phyloP scores from a whole-genome alignment of 2,329 filamentous ascomycete species.

The Fusarium paranaense region DNA sequence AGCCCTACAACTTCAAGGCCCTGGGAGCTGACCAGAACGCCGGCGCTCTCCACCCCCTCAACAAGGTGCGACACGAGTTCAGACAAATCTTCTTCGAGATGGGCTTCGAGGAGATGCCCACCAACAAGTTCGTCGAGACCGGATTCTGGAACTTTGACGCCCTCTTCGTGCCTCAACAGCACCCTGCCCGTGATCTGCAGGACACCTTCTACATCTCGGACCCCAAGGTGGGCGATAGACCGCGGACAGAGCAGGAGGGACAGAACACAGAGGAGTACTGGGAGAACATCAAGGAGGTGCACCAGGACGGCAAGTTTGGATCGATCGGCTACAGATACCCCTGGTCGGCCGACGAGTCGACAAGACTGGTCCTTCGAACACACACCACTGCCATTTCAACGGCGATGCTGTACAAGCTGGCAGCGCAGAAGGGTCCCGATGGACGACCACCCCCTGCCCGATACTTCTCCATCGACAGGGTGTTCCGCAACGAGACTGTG shows the following conservation, averaged over 20 bases:
- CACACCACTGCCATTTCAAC: conserved; percentile 95
- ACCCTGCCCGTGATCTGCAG: conserved; percentile 95
- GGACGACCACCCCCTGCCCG: conserved; percentile 76
- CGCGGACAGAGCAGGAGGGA: conserved; percentile 66
- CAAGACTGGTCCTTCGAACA: conserved; percentile 89
- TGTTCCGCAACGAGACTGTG: conserved; percentile 97
- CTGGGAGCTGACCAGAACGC: conserved; percentile 71
- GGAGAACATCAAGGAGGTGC: conserved; percentile 87
- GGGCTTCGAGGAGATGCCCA: conserved; percentile 99
- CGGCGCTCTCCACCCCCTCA: conserved; percentile 77
- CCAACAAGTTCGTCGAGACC: conserved; percentile 91
- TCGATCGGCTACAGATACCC: conserved; percentile 97
- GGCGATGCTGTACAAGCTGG: conserved; percentile 90
- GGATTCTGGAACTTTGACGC: conserved; percentile 99
- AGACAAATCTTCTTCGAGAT: conserved; percentile 99
- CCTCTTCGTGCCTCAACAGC: conserved; percentile 94
- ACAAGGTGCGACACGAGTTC: conserved; percentile 96
- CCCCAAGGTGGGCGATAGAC: conserved; percentile 79
- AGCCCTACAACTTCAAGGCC: conserved; percentile 82
- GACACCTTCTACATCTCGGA: conserved; percentile 99
- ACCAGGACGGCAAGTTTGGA: conserved; percentile 91
- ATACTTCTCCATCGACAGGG: conserved; percentile 98
- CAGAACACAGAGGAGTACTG: conserved; percentile 87
- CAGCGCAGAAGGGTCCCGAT: conserved; percentile 81
- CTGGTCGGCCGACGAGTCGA: conserved; percentile 88